A percentile compares a stretch with the other conserved stretches of the same genome.
Evolutionary conservation across 2,329 filamentous ascomycete species (phyloP).

Genomic region (Pestalotiopsis sp.): DNA sequence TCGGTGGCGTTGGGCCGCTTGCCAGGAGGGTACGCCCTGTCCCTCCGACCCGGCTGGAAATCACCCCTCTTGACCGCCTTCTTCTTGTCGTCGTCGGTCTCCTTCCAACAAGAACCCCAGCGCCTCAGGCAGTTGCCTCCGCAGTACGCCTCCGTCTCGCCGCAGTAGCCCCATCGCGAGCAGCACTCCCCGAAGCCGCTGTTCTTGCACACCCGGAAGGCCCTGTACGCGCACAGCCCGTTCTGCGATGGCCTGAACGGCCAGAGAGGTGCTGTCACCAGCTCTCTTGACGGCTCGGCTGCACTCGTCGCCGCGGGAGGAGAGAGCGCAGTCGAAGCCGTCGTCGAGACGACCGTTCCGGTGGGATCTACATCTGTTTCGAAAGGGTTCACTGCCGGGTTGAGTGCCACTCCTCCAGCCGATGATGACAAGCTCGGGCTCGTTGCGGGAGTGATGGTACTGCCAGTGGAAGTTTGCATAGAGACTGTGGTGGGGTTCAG

Average conservation of each 20-base stretch:
- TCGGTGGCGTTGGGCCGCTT: background rate
- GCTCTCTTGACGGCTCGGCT: background rate
- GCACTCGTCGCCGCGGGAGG: background rate
- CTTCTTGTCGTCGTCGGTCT: background rate
- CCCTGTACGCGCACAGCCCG: conserved; percentile 1
- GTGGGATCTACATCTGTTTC: background rate
- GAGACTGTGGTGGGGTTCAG: background rate
- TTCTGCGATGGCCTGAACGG: background rate
- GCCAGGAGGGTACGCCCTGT: background rate
- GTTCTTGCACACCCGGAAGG: conserved; percentile 2
- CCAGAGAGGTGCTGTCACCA: background rate
- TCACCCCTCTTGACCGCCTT: background rate
- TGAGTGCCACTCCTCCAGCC: background rate
- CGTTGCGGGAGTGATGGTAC: background rate
- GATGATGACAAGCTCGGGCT: background rate
- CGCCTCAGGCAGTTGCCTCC: conserved; percentile 26
- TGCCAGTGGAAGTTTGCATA: background rate
- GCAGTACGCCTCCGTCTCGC: conserved; percentile 20
- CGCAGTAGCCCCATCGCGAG: conserved; percentile 10
- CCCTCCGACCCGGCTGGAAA: background rate
- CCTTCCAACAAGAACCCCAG: background rate
- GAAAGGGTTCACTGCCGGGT: background rate
- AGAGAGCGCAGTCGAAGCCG: background rate
- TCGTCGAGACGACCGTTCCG: background rate
- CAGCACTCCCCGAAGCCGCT: conserved; percentile 9